phyloP scores from a whole-genome alignment of 306 rosid species.

The Cercis canadensis region DNA sequence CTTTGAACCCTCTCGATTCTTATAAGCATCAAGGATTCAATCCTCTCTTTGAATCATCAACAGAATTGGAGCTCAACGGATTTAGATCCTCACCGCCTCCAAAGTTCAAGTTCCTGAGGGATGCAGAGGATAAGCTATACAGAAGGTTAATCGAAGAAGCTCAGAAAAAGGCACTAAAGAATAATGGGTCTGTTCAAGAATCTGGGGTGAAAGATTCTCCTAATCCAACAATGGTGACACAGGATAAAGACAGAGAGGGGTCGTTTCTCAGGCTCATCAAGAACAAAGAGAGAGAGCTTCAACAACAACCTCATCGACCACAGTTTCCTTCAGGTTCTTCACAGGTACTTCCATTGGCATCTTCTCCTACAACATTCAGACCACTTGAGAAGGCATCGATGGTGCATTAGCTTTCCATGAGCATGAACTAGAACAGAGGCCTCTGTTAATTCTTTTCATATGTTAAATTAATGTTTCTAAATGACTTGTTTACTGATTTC shows the following conservation, averaged over 20 bases:
- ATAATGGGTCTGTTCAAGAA: conserved; percentile 35
- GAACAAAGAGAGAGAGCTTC: conserved; percentile 51
- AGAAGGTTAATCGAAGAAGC: conserved; percentile 74
- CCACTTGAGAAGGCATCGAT: conserved; percentile 48
- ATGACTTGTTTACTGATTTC: conserved; percentile 44
- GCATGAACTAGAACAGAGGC: conserved; percentile 19
- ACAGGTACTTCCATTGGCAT: conserved; percentile 84
- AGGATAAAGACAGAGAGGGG: conserved; percentile 43
- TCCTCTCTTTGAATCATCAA: conserved; percentile 78
- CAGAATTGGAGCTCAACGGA: conserved; percentile 59
- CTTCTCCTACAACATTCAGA: conserved; percentile 69
- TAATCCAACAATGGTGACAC: conserved; percentile 21
- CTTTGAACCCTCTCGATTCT: conserved; percentile 56
- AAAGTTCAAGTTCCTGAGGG: conserved; percentile 79
- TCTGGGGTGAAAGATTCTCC: conserved; percentile 33
- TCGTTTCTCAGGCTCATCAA: conserved; percentile 44
- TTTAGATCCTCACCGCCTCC: conserved; percentile 87
- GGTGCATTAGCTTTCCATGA: conserved; percentile 49
- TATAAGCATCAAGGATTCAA: conserved; percentile 72
- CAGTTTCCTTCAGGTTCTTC: conserved; percentile 69
- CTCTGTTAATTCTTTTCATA: conserved; percentile 41
- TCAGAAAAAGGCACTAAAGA: conserved; percentile 46
- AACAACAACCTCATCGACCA: conserved; percentile 31
- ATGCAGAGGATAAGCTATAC: conserved; percentile 85
- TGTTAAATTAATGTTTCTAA: conserved; percentile 36